phyloP scores from a whole-genome alignment of 257 asterid genomes.

The Verbena officinalis region DNA sequence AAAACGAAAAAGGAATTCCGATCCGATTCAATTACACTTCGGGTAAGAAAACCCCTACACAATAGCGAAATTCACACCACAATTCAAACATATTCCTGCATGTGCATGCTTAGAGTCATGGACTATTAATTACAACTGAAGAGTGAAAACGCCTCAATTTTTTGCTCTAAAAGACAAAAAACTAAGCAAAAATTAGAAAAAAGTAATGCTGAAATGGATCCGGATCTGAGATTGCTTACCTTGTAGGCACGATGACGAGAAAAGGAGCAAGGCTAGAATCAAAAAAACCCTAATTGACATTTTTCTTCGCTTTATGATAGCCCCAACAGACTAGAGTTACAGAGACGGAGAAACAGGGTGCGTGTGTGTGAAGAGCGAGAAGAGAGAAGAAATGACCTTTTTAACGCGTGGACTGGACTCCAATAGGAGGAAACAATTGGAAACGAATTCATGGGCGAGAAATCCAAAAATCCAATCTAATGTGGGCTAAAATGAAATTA shows the following conservation, averaged over 20 bases:
- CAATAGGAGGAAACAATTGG: slow-evolving; percentile 21
- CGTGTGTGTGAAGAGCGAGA: slow-evolving; percentile 26
- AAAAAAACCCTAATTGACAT: slow-evolving; percentile 73
- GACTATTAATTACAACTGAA: slow-evolving; percentile 5
- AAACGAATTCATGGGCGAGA: background rate
- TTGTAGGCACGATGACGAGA: slow-evolving; percentile 69
- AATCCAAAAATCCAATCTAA: background rate
- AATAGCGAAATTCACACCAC: slow-evolving; percentile 11
- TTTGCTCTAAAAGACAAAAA: background rate
- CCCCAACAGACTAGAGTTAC: slow-evolving; percentile 18
- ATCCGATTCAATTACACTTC: slow-evolving; percentile 23
- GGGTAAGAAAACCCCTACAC: background rate
- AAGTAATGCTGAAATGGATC: slow-evolving; percentile 18
- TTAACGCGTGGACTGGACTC: slow-evolving; percentile 36
- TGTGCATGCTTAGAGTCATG: slow-evolving; percentile 29
- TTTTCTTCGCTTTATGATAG: slow-evolving; percentile 12
- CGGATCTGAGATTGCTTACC: slow-evolving; percentile 53
- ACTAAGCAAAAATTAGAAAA: background rate
- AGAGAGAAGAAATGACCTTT: background rate
- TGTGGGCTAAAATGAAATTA: background rate
- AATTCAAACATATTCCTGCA: slow-evolving; percentile 8
- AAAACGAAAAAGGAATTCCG: slow-evolving; percentile 8
- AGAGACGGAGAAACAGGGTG: slow-evolving; percentile 16
- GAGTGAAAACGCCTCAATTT: background rate
- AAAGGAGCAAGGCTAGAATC: slow-evolving; percentile 63